Evolutionary conservation across 257 asterid genomes (phyloP).

Genomic region (Capsicum pubescens): DNA sequence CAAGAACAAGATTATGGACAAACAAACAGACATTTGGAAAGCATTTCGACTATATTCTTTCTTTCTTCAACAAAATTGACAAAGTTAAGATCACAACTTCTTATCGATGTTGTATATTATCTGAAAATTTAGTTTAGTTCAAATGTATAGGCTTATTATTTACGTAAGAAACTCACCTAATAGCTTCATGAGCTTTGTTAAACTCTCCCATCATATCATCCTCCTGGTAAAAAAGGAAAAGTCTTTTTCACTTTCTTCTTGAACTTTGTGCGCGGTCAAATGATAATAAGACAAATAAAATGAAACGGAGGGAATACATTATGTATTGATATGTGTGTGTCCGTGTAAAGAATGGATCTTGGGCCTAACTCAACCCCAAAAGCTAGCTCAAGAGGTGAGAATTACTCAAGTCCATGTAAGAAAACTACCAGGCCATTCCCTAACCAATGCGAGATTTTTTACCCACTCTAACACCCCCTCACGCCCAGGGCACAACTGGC

Average conservation of each 20-base stretch:
- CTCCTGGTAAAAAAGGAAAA: constrained; percentile 34
- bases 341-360: too few species aligned
- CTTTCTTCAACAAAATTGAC: not conserved
- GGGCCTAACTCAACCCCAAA: too few species aligned
- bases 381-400: too few species aligned
- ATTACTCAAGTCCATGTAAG: too few species aligned
- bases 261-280: not conserved
- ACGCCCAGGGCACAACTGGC: too few species aligned
- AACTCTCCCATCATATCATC: constrained; percentile 48
- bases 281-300: not conserved
- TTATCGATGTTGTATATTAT: not conserved
- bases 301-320: not conserved
- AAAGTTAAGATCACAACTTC: not conserved
- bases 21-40: not conserved
- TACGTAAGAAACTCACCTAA: constrained; percentile 49
- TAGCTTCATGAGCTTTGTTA: constrained; percentile 61
- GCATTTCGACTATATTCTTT: not conserved
- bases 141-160: not conserved
- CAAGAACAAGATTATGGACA: not conserved
- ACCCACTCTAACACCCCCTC: too few species aligned
- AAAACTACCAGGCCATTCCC: too few species aligned
- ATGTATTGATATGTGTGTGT: not conserved
- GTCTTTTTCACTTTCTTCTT: not conserved
- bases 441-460: too few species aligned
- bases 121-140: not conserved